Evolutionary conservation across 176 grass and related monocot genomes (phyloP), one percentile per base, ranked within the genome.

Genomic region (Neostapfia colusana): DNA sequence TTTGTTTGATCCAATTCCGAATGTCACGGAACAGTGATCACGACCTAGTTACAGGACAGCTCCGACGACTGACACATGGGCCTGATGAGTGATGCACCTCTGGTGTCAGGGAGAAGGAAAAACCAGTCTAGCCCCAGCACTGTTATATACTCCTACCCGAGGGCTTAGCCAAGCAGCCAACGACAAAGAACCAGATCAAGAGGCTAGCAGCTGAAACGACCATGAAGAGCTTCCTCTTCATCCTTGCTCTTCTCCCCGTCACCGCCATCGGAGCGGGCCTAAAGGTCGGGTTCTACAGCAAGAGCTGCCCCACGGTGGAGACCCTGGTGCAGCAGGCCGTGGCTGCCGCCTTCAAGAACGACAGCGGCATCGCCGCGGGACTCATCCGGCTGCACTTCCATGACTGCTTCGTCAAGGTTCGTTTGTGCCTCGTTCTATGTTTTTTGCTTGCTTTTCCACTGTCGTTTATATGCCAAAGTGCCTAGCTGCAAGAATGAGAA

Each of bases 341-440:
- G 7, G 80, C 80, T 20, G 41, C 84, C 36, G 88, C 88, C 38
- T 80, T 84, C 76, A 82, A 75, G 55, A 84, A 76, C 58, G 55
- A 90, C 46, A 79, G 62, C 11, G 91, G 88, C 17, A 17, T 93
- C 60, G 91, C 83, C 11, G 85, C 83, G 28, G 90, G 90, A 1
- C 84, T 97, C 63, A 87, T 97, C 80, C 80, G 93, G 39, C 24
- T 97, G 44, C 88, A 90, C 65, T 93, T 97, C 74, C 93, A 93
- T 26, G 93, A 97, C 21, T 97, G 93, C 54, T 93, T 97, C 20
- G 90, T 97, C 46, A 81, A 51, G 48, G 86, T 88, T 78, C 20
- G 67, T 31, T 61, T 36, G 25, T 23, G 51, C 7, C 50, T 54
- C 20, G 21, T 5, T 77, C 0, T 4, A 0, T 25, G 44, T 15